These are phyloP conservation scores for Globisporangium ultimum DNA, from an alignment of 352 stramenopile genomes.

Conservation along the genomic window DNA sequence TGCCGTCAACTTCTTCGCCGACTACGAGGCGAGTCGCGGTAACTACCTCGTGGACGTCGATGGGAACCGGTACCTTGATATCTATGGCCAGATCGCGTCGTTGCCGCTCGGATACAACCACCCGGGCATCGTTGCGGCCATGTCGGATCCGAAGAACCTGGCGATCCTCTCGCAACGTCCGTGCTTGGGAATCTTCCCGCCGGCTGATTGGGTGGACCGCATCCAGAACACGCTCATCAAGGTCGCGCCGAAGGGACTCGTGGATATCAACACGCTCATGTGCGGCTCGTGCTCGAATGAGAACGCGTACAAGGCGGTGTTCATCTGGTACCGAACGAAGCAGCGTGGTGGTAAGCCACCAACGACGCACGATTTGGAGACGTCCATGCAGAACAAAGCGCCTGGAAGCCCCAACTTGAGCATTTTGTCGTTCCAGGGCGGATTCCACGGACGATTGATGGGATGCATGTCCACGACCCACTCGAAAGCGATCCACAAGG, in stretches of 20 bases:
- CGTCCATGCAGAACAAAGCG: conserved; percentile 63
- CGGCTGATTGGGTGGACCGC: conserved; percentile 68
- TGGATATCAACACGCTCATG: conserved; percentile 84
- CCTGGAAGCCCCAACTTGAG: conserved; percentile 70
- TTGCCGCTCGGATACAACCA: conserved; percentile 87
- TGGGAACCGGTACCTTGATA: conserved; percentile 79
- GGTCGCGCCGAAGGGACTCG: conserved; percentile 48
- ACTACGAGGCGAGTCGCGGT: conserved; percentile 68
- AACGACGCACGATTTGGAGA: conserved; percentile 59
- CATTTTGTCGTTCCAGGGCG: conserved; percentile 82
- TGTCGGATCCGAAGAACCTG: conserved; percentile 60
- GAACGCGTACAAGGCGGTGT: conserved; percentile 86
- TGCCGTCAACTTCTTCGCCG: conserved; percentile 74
- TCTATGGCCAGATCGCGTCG: conserved; percentile 84
- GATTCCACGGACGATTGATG: conserved; percentile 76
- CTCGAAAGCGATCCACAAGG: conserved; percentile 86
- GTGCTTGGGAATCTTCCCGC: conserved; percentile 73
- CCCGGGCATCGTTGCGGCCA: conserved; percentile 59
- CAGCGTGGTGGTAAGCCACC: conserved; percentile 51
- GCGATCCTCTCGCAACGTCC: conserved; percentile 69
- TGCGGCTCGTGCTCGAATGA: conserved; percentile 86
- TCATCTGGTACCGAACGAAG: conserved; percentile 86
- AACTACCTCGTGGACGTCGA: conserved; percentile 88
- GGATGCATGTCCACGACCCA: conserved; percentile 82
- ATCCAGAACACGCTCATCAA: conserved; percentile 60